These are phyloP conservation scores for Arthrinium phaeospermum DNA, from an alignment of 2,329 filamentous ascomycete species.

Conservation along the genomic window DNA sequence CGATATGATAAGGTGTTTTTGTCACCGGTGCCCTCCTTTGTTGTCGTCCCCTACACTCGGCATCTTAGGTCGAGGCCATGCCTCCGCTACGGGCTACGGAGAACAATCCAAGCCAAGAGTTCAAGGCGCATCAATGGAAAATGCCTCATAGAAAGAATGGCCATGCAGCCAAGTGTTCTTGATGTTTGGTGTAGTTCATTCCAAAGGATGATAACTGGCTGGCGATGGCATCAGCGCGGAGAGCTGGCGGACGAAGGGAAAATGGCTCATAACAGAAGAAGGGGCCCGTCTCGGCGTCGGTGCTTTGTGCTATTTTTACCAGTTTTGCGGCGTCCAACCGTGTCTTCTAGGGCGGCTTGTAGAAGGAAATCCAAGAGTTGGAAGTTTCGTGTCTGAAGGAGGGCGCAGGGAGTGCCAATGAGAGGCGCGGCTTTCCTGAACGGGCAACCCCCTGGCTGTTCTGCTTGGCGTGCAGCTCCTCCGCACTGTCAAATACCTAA, in stretches of 20 bases:
- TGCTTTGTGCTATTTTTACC: background rate
- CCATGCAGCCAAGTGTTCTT: background rate
- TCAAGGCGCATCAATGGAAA: background rate
- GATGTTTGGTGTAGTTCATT: background rate
- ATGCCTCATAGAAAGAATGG: background rate
- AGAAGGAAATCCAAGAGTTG: background rate
- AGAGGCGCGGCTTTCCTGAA: slow-evolving; percentile 15
- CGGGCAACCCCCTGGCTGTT: slow-evolving; percentile 4
- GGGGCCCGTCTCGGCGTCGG: background rate
- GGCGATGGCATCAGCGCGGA: background rate
- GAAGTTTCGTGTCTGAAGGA: background rate
- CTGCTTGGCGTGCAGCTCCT: background rate
- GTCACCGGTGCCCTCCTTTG: background rate
- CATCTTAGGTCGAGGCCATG: background rate
- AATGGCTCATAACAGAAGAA: background rate
- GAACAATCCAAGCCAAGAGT: background rate
- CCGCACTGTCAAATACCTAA: background rate
- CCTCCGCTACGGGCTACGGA: background rate
- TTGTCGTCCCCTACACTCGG: background rate
- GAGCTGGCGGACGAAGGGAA: background rate
- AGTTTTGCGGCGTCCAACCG: background rate
- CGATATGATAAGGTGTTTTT: background rate
- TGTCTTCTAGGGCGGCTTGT: background rate
- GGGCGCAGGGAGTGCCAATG: background rate
- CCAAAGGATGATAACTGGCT: background rate